phyloP scores from a whole-genome alignment of 2,329 filamentous ascomycete species.

The Nemania serpens region DNA sequence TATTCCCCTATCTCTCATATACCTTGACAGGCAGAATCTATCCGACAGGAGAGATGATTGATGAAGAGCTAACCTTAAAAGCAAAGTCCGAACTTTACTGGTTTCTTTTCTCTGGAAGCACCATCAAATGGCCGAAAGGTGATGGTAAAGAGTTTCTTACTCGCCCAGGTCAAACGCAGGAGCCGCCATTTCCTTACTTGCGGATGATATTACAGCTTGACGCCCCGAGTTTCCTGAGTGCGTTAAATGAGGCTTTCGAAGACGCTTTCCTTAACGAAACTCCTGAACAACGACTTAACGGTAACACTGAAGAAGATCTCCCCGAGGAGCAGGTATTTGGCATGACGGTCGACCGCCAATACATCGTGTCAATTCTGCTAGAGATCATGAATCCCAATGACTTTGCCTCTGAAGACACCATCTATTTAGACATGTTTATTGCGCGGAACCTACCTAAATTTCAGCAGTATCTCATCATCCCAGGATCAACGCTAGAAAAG shows the following conservation, averaged over 20 bases:
- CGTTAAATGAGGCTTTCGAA: slow-evolving; percentile 96
- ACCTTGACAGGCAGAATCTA: slow-evolving; percentile 89
- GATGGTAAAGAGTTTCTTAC: slow-evolving; percentile 66
- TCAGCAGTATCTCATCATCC: slow-evolving; percentile 89
- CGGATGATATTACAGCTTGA: slow-evolving; percentile 86
- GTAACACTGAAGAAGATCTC: slow-evolving; percentile 54
- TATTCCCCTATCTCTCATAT: slow-evolving; percentile 94
- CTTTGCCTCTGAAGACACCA: slow-evolving; percentile 79
- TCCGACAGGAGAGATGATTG: slow-evolving; percentile 77
- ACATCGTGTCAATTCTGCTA: slow-evolving; percentile 85
- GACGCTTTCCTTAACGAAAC: slow-evolving; percentile 89
- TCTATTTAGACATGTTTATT: slow-evolving; percentile 98
- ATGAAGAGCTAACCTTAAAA: slow-evolving; percentile 70
- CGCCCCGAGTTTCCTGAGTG: slow-evolving; percentile 88
- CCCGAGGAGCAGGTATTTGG: slow-evolving; percentile 70
- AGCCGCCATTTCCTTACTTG: slow-evolving; percentile 84
- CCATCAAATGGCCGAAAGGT: slow-evolving; percentile 73
- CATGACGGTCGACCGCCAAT: slow-evolving; percentile 83
- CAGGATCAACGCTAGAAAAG: slow-evolving; percentile 81
- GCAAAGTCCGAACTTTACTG: slow-evolving; percentile 91
- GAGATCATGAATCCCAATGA: slow-evolving; percentile 83
- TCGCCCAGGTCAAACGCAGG: slow-evolving; percentile 56
- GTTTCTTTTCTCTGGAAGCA: slow-evolving; percentile 88
- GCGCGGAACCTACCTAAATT: slow-evolving; percentile 96
- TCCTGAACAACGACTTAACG: slow-evolving; percentile 64